Evolutionary conservation across 169 alveolate species (phyloP).

Genomic region (Amoebophrya sp.): DNA sequence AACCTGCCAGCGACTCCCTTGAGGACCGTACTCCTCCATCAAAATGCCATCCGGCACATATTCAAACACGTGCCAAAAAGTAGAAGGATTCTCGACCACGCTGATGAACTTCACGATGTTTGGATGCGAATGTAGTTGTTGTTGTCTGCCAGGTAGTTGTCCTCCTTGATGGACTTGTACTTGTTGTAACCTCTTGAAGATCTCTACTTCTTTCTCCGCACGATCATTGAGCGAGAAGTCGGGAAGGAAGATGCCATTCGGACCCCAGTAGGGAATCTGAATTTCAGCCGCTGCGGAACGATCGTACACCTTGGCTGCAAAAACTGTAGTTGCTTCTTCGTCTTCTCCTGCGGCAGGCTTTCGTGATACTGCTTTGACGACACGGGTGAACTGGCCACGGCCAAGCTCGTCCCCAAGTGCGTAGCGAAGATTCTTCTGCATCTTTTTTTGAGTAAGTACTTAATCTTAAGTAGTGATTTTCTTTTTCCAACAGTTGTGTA

Average conservation of each 20-base stretch:
- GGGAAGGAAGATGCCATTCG: neutral
- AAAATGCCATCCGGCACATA: neutral
- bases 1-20: neutral
- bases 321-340: too few species aligned
- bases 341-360: too few species aligned
- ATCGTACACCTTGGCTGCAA: neutral
- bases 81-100: neutral
- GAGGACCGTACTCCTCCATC: neutral
- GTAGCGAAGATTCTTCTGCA: too few species aligned
- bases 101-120: neutral
- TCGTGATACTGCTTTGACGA: too few species aligned
- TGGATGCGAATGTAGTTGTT: neutral
- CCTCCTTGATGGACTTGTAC: too few species aligned
- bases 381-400: too few species aligned
- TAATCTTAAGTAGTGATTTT: too few species aligned
- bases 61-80: neutral
- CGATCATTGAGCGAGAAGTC: neutral
- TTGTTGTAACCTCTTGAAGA: neutral
- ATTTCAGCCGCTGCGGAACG: neutral
- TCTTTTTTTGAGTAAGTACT: too few species aligned
- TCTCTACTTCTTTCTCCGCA: neutral
- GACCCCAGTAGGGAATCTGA: neutral
- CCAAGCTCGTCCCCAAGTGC: too few species aligned
- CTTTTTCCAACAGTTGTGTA: too few species aligned
- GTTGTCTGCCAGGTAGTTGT: neutral